Evolutionary conservation across 1,139 yeast species (phyloP).

Genomic region (Pichia sp.): DNA sequence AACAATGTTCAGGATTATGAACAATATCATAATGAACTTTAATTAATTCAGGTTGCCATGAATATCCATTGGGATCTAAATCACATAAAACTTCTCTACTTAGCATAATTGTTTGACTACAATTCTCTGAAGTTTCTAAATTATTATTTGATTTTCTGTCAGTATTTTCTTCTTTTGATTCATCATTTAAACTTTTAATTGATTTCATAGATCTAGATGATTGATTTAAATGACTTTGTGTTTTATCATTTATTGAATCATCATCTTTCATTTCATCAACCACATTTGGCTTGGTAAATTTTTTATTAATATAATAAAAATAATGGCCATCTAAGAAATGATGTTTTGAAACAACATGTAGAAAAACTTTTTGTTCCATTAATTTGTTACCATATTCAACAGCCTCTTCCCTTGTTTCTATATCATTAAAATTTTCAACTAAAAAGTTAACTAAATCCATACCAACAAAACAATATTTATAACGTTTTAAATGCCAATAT

Average conservation of each 20-base stretch:
- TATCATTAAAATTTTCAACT: conserved; percentile 69
- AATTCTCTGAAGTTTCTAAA: no score
- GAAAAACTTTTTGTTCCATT: conserved; percentile 66
- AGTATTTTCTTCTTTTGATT: neutral
- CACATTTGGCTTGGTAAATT: no score
- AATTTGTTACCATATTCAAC: conserved; percentile 68
- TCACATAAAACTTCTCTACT: conserved; percentile 63
- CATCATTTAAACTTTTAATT: no score
- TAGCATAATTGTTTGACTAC: no score
- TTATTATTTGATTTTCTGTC: no score
- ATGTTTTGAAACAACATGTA: conserved; percentile 79
- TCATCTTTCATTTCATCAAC: no score
- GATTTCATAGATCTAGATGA: no score
- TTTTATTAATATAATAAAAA: conserved; percentile 67
- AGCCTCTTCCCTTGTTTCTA: conserved; percentile 78
- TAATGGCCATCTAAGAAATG: conserved; percentile 88
- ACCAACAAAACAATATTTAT: conserved; percentile 76
- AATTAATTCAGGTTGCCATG: conserved; percentile 72
- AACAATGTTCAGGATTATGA: conserved; percentile 93
- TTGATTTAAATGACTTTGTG: no score
- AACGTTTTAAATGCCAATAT: conserved; percentile 85
- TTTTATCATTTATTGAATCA: no score
- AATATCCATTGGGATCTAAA: conserved; percentile 66
- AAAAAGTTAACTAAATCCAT: conserved; percentile 84
- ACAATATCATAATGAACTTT: conserved; percentile 86